Evolutionary conservation across 495 filamentous ascomycete species (phyloP).

Genomic region (Aspergillus saccharolyticus): DNA sequence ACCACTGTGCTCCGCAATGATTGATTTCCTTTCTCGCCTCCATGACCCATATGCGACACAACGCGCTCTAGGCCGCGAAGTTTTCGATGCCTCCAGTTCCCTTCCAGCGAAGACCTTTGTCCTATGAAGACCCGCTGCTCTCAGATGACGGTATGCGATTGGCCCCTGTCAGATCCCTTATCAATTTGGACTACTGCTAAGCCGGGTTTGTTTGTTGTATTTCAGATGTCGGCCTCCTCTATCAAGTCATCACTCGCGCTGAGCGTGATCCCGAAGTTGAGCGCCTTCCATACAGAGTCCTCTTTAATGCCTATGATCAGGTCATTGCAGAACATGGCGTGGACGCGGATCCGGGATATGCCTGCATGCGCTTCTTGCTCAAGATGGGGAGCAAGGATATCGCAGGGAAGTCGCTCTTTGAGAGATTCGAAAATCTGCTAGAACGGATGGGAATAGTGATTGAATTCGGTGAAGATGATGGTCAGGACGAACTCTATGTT

Average conservation of each 20-base stretch:
- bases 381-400: conserved; percentile 62
- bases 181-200: background rate
- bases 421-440: conserved; percentile 63
- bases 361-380: conserved; percentile 73
- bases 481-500: conserved; percentile 23
- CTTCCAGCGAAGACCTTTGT: conserved; percentile 45
- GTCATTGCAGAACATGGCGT: conserved; percentile 62
- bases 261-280: conserved; percentile 60
- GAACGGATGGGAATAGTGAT: conserved; percentile 63
- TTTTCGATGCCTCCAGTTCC: conserved; percentile 57
- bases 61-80: conserved; percentile 49
- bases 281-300: conserved; percentile 65
- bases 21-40: conserved; percentile 41
- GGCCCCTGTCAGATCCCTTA: too few relatives aligned
- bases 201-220: conserved; percentile 6
- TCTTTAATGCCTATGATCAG: conserved; percentile 75
- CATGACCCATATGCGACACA: conserved; percentile 48
- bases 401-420: conserved; percentile 48
- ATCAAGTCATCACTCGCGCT: conserved; percentile 68
- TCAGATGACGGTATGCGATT: conserved; percentile 60
- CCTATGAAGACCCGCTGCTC: conserved; percentile 44
- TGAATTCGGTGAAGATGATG: conserved; percentile 46
- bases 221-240: conserved; percentile 72
- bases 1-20: conserved; percentile 34
- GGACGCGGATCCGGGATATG: conserved; percentile 64